Evolutionary conservation across 495 filamentous ascomycete species (phyloP).

Genomic region (Penicillium flavigenum): DNA sequence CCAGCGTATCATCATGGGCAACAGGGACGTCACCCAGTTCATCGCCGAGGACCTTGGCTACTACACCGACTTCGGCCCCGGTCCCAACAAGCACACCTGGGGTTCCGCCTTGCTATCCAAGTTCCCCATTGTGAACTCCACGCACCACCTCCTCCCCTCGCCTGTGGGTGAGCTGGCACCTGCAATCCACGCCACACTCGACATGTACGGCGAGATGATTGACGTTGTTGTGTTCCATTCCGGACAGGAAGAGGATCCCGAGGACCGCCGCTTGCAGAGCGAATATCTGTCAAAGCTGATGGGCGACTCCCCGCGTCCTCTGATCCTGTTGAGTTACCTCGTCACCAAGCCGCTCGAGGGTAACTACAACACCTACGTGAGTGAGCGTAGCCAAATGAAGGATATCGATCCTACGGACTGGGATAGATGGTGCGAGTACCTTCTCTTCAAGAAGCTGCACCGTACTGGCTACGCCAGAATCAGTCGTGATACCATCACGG

Average conservation of each 20-base stretch:
- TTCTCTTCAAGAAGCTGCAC: conserved; percentile 87
- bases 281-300: conserved; percentile 88
- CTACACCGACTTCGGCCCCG: conserved; percentile 97
- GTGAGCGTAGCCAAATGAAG: conserved; percentile 82
- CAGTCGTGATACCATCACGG: conserved; percentile 86
- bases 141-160: conserved; percentile 89
- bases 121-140: conserved; percentile 96
- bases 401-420: conserved; percentile 93
- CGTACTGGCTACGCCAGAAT: conserved; percentile 88
- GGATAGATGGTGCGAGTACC: conserved; percentile 99
- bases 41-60: conserved; percentile 95
- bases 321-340: conserved; percentile 86
- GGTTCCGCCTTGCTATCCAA: conserved; percentile 90
- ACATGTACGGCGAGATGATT: conserved; percentile 84
- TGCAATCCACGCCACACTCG: conserved; percentile 91
- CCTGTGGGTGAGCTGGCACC: conserved; percentile 94
- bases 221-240: conserved; percentile 99
- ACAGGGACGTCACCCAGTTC: conserved; percentile 93
- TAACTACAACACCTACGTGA: conserved; percentile 97
- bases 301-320: conserved; percentile 75
- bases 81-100: conserved; percentile 99
- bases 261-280: conserved; percentile 85
- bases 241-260: conserved; percentile 94
- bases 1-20: conserved; percentile 99
- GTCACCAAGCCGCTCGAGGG: conserved; percentile 87